Conservation (phyloP, 805 yeast species). For the Pichia nanzhaoensis region DNA sequence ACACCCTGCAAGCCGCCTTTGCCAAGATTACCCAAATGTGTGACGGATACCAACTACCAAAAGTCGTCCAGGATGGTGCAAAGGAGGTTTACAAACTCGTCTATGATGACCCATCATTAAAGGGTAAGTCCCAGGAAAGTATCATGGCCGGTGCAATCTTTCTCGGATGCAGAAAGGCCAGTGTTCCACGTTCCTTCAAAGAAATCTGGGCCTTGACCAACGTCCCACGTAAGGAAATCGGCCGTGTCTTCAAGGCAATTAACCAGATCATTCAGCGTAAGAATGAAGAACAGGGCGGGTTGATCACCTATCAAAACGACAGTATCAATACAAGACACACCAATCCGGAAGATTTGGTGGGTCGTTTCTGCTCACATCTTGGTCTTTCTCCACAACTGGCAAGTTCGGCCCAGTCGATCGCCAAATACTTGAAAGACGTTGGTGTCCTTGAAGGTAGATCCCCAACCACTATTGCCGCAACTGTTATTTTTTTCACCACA, state of each 20-base stretch:
- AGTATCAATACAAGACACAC: conserved; percentile 71
- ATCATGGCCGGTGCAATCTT: conserved; percentile 96
- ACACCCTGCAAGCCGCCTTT: too few species aligned
- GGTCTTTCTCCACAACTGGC: conserved; percentile 81
- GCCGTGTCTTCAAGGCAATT: conserved; percentile 82
- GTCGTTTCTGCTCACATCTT: conserved; percentile 92
- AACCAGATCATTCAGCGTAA: conserved; percentile 49
- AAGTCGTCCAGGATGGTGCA: conserved; percentile 96
- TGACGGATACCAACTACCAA: too few species aligned
- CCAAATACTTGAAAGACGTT: conserved; percentile 79
- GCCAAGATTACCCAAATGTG: too few species aligned
- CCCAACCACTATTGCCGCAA: conserved; percentile 96
- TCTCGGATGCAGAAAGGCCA: conserved; percentile 90
- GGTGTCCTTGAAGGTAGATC: conserved; percentile 95
- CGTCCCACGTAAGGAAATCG: conserved; percentile 92
- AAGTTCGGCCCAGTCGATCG: conserved; percentile 89
- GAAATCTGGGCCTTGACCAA: conserved; percentile 93
- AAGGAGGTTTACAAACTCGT: conserved; percentile 92
- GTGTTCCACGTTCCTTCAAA: conserved; percentile 89
- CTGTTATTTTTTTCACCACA: conserved; percentile 91
- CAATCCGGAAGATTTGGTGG: conserved; percentile 87
- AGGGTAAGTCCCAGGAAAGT: conserved; percentile 88
- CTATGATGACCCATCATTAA: conserved; percentile 74
- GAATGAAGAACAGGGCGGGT: conserved; percentile 40
- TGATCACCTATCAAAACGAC: conserved; percentile 40